Conservation (phyloP, 2,329 filamentous ascomycete species). For the Cyclaneusma minus region DNA sequence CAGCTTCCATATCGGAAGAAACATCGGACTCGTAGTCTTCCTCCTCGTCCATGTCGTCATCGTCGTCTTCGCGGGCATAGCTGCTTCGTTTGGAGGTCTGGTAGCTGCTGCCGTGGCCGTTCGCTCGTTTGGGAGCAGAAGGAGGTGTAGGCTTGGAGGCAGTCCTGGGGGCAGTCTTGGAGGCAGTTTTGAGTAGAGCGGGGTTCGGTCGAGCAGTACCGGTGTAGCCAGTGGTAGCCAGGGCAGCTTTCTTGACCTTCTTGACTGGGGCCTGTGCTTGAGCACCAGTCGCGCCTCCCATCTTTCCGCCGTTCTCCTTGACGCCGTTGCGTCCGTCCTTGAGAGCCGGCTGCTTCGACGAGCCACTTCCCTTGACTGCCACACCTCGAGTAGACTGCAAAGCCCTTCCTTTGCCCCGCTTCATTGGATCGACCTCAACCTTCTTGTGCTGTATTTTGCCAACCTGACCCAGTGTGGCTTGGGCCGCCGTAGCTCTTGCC, state of each 20-base stretch:
- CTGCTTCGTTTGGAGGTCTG: conserved; percentile 22
- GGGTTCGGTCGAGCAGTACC: conserved; percentile 47
- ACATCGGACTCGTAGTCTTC: conserved; percentile 48
- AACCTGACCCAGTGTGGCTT: conserved; percentile 42
- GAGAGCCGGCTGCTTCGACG: conserved; percentile 6
- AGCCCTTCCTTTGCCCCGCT: conserved; percentile 30
- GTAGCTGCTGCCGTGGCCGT: conserved; percentile 18
- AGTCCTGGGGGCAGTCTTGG: conserved; percentile 13
- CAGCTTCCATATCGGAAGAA: conserved; percentile 68
- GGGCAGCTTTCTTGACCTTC: conserved; percentile 44
- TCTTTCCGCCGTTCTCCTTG: conserved; percentile 5
- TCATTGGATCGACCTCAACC: conserved; percentile 45
- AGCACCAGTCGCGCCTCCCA: conserved; percentile 5
- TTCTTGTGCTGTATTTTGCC: conserved; percentile 64
- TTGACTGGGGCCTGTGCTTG: conserved; percentile 26
- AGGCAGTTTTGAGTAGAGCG: conserved; percentile 18
- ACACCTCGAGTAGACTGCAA: no score
- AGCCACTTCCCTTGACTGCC: conserved; percentile 15
- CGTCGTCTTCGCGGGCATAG: conserved; percentile 17
- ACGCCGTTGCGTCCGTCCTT: conserved; percentile 8
- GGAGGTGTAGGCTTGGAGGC: conserved; percentile 1
- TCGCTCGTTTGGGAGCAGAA: conserved; percentile 9
- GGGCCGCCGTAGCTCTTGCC: conserved; percentile 52
- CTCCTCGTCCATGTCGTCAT: conserved; percentile 39
- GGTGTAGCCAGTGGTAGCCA: conserved; percentile 48